Evolutionary conservation across 345 rosid species (phyloP), one percentile per base, ranked within the genome.

Genomic region (Murraya paniculata): DNA sequence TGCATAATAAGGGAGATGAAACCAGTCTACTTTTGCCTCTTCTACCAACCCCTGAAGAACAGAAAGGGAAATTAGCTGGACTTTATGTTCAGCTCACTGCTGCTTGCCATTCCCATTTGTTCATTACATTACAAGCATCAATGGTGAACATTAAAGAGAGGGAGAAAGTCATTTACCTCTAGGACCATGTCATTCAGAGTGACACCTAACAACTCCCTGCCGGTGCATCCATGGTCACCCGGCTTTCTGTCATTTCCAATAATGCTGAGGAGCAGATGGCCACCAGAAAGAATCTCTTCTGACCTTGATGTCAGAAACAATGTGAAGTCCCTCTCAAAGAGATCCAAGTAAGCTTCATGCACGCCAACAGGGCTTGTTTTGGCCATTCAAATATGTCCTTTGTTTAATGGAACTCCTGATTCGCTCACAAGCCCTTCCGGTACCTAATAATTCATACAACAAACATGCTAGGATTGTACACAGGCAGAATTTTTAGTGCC

Each of bases 341-440:
- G 66, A 62, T 28, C 66, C 22, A 27, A 6, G 73, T 83, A 86
- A 10, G 84, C 83, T 60, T 67, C 58, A 30, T 59, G 57, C 5
- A 86, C 86, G 2, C 25, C 67, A 5, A 65, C 28, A 14, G 77
- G 80, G 50, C 87, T 84, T 18, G 78, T 78, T 73, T 76, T 76
- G 0, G 84, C 61, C 1, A 84, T 0, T 48, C 67, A 82, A 22
- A 82, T 82, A 36, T 82, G 80, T 7, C 78, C 84, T 24, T 80
- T 86, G 74, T 86, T 86, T 61, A 80, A 9, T 38, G 64, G 58
- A 59, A 64, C 8, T 61, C 68, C 78, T 24, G 57, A 24, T 64
- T 64, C 45, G 33, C 55, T 57, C 33, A 57, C 67, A 76, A 56
- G 48, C 55, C 50, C 19, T 59, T 73, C 10, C 5, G 80, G 80